Evolutionary conservation across 495 filamentous ascomycete genomes (phyloP).

Genomic region (Neurospora sp.): DNA sequence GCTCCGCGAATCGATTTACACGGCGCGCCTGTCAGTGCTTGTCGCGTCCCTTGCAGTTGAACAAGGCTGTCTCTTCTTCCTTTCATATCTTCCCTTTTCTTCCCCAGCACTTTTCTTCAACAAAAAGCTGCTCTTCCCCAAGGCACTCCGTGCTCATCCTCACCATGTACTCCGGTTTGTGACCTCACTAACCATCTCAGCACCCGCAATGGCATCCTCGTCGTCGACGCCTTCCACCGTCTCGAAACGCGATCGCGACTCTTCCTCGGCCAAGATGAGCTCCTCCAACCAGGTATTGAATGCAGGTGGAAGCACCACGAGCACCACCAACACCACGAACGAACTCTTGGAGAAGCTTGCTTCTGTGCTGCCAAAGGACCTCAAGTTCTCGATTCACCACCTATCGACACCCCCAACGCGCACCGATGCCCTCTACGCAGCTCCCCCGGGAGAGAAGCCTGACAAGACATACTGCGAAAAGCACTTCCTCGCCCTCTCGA

Average conservation of each 20-base stretch:
- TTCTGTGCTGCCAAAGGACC: conserved; percentile 57
- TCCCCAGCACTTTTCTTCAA: background rate
- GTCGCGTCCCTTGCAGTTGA: background rate
- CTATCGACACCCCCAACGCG: conserved; percentile 73
- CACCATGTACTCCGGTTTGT: background rate
- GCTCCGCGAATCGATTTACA: background rate
- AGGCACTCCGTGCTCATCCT: background rate
- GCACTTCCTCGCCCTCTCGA: conserved; percentile 73
- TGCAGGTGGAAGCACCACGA: background rate
- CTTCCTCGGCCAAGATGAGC: background rate
- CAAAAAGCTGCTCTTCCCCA: background rate
- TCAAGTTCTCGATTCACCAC: conserved; percentile 69
- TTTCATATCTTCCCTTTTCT: background rate
- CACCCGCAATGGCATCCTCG: background rate
- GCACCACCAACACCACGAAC: background rate
- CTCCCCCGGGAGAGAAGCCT: conserved; percentile 57
- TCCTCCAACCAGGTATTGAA: background rate
- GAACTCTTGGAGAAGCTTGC: conserved; percentile 47
- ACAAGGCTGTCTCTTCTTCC: background rate
- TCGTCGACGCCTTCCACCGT: background rate
- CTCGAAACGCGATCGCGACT: background rate
- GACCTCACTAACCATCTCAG: background rate
- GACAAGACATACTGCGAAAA: conserved; percentile 77
- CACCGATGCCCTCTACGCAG: conserved; percentile 65
- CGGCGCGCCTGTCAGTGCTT: background rate